Percentiles rank a stretch among this genome's conserved stretches.
phyloP scores from a whole-genome alignment of 441 rosid genomes.

The Euphorbia corollata region DNA sequence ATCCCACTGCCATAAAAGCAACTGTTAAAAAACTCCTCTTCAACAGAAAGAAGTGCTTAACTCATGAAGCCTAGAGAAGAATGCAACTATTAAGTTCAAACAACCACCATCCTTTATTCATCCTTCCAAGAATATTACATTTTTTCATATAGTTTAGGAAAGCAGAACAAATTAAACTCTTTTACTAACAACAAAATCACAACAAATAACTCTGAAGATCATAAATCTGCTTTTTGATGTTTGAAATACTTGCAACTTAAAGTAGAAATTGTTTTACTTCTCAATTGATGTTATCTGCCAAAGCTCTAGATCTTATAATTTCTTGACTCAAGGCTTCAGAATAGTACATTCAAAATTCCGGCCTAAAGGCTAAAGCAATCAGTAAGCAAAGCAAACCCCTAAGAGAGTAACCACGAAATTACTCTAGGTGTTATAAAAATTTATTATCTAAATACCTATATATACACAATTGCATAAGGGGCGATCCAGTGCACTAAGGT shows the following conservation, averaged over 20 bases:
- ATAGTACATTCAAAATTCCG: background rate
- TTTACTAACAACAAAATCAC: background rate
- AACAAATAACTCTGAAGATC: background rate
- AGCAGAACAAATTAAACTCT: background rate
- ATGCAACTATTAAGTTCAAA: background rate
- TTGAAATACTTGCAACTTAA: background rate
- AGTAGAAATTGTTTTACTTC: background rate
- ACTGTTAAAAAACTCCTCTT: slow-evolving; percentile 18
- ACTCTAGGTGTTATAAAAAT: background rate
- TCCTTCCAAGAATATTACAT: background rate
- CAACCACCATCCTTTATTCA: background rate
- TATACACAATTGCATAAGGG: background rate
- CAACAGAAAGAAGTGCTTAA: background rate
- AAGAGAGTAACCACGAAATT: background rate
- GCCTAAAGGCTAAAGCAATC: background rate
- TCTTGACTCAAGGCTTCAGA: slow-evolving; percentile 1
- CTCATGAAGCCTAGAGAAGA: slow-evolving; percentile 10
- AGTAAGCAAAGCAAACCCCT: background rate
- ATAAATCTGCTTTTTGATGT: slow-evolving; percentile 9
- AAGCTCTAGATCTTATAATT: slow-evolving; percentile 1
- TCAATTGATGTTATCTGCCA: background rate
- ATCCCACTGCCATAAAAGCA: slow-evolving; percentile 63
- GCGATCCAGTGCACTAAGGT: too few relatives aligned
- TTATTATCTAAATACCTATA: background rate
- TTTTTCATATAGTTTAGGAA: background rate